Evolutionary conservation across 1,284 basidiomycete species (phyloP).

Genomic region (Tylopilus sp.): DNA sequence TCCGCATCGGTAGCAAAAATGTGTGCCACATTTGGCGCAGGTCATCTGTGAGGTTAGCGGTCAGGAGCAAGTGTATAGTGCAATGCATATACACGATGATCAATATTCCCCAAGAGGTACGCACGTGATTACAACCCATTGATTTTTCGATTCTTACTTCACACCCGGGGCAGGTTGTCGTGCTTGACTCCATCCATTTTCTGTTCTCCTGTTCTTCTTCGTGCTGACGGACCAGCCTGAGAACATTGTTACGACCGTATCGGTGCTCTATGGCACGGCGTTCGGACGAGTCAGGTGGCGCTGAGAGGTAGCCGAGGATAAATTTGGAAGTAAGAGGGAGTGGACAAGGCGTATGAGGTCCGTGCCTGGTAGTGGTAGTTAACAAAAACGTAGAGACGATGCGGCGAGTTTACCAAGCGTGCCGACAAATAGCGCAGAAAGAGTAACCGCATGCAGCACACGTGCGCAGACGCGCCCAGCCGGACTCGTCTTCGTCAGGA

Average conservation of each 20-base stretch:
- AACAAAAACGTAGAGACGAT: background rate
- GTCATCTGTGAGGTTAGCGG: conserved; percentile 54
- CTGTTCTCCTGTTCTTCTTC: conserved; percentile 67
- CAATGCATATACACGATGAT: background rate
- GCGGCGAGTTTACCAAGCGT: conserved; percentile 58
- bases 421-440: conserved; percentile 73
- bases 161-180: conserved; percentile 73
- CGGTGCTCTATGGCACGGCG: conserved; percentile 54
- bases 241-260: conserved; percentile 60
- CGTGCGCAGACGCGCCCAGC: conserved; percentile 67
- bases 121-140: conserved; percentile 73
- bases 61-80: conserved; percentile 3
- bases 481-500: conserved; percentile 49
- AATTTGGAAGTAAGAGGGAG: conserved; percentile 60
- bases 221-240: conserved; percentile 55
- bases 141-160: conserved; percentile 70
- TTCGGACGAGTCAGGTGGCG: conserved; percentile 48
- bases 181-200: conserved; percentile 60
- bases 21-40: conserved; percentile 62
- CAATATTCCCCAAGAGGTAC: too few relatives aligned
- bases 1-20: conserved; percentile 81
- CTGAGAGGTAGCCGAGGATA: conserved; percentile 60
- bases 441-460: conserved; percentile 66
- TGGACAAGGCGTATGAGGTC: conserved; percentile 63
- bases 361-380: conserved; percentile 55